Evolutionary conservation across 768 basidiomycete species (phyloP), one percentile per base, ranked within the genome.

Genomic region (Pisolithus sp.): DNA sequence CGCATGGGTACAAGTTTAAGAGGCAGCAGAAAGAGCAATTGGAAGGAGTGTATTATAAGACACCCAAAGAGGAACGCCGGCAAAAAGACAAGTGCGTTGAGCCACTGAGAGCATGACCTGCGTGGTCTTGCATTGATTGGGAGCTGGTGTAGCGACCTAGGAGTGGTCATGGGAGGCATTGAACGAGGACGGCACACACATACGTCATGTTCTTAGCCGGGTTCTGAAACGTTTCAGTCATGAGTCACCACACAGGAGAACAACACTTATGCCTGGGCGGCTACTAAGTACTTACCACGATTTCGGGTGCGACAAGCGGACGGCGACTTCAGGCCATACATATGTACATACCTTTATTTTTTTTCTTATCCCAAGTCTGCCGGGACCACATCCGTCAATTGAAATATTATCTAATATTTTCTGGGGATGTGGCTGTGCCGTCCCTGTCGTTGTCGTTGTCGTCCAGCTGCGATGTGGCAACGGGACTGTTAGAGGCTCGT

Each of bases 21-120:
- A 2, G 89, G 82, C 15, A 91, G 71, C 36, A 90, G 70, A 57
- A 86, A 71, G 24, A 83, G 58, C 65, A 94, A 76, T 67, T 95
- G 93, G 36, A 81, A 80, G 28, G 70, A 74, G 60, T 91, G 81
- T 56, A 89, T 76, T 71, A 84, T 80, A 30, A 91, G 52, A 60
- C 83, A 83, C 10, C 78, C 89, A 7, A 77, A 55, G 56, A 79
- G 67, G 71, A 90, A 89, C 30, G 83, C 59, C 36, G 82, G 24
- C 53, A 69, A 58, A 65, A 83, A 88, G 23, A 80, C 62, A 5
- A 80, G 30, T 24, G 74, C 82, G 24, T 76, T 62, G 43, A 82
- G 46, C 2, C 63, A 70, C 66, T 78, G 79, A 37, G 53, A 42
- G 81, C 83, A 87, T 54, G 83, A 66, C 46, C 69, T 68, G 1